Evolutionary conservation across 202 grass and related monocot species (phyloP), one percentile per base, ranked within the genome.

Genomic region (Elaeis oleifera): DNA sequence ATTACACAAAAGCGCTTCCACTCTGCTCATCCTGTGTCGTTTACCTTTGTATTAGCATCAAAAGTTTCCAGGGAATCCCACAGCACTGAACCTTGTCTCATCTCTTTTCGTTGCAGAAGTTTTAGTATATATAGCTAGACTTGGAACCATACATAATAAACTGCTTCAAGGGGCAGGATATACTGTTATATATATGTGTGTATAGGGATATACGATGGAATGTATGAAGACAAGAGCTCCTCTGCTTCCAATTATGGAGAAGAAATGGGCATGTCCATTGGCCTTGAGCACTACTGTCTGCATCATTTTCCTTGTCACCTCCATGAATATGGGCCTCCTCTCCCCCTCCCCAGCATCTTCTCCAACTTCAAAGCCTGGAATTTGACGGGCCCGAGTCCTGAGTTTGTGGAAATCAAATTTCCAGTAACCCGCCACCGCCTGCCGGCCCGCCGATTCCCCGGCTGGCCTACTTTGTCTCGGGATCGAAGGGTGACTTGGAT

Each of bases 401-500:
- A 11, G 1, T 56, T 56, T 1, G 54, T 56, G 22, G 54, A 23
- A 56, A 22, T 8, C 18, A 19, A 22, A 56, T n/a, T 56, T 56
- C 54, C 22, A 21, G 9, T 9, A 21, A 9, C 22, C 44, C 73
- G 32, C 5, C 74, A 6, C 58, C 70, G 3, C 52, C 77, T 0
- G 53, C 63, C 0, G 77, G 77, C 20, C 48, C 70, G 15, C 63
- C 0, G 60, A 9, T 88, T 68, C 81, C 89, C 4, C 59, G 89
- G 22, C 69, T 94, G 57, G 89, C 89, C 15, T 94, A 94, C 78
- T 74, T 94, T 32, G 19, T 94, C 6, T 85, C 84, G 0, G 89
- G 89, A 0, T 94, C 89, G 18, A 85, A 82, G 67, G 89, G 81
- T 16, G 84, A 94, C 54, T 70, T 94, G 69, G 84, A 94, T 17